Base-by-base conservation (phyloP, 768 basidiomycete genomes). In the Suillus subluteus region DNA sequence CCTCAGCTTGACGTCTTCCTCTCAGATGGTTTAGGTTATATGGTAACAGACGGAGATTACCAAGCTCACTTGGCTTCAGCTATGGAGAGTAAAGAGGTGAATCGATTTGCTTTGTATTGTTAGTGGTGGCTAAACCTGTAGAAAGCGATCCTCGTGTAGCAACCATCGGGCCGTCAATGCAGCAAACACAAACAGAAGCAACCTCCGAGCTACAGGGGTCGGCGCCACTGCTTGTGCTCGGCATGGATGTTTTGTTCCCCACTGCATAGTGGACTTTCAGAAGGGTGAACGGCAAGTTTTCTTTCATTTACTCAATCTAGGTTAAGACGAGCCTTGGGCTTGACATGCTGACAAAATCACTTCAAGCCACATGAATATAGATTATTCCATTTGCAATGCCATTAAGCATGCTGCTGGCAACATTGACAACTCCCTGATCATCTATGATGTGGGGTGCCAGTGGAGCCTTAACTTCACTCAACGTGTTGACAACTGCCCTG, bases 401-500 rank as follows among this genome's bases (percentile, higher is more conserved):
- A 12, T 79, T 1, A 48, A 38, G 0, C 68, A 71, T n/a, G 64
- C 69, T 0, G 65, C 63, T 1, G 26, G 37, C 4, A 63, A 38
- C 2, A 55, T 71, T 4, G 9, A 55, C 21, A 63, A 52, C 1
- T 64, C 50, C 4, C 2, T 72, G 0, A 43, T 76, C 4, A 73
- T 76, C 0, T 79, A 80, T 66, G 77, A 79, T 68, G 71, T 79
- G 6, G 66, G 67, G 1, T 80, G 76, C 37, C 67, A 76, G 48
- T 79, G 73, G 66, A 52, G 38, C 0, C 38, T 68, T 0, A 64
- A 75, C 35, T 71, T 78, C 32, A 15, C 23, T 0, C 41, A 66
- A 8, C 50, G 73, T 1, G 54, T 64, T 4, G 6, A 30, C 15
- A 26, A 6, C 6, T 50, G 46, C 32, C 2, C 15, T 23, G 8